Evolutionary conservation across 176 grass and related monocot species (phyloP).

Genomic region (Carex parvula): DNA sequence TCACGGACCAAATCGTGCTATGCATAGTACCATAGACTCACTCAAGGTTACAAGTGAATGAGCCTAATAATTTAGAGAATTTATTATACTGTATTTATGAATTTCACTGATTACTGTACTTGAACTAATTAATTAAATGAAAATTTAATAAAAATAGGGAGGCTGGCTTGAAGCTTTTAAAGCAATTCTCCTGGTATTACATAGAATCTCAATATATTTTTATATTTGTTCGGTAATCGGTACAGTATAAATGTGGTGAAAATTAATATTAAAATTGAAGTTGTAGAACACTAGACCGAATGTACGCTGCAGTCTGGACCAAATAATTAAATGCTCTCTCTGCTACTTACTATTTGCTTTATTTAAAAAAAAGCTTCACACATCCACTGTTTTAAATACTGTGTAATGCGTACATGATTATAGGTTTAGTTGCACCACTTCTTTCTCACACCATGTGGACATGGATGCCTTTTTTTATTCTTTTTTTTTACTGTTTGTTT

Average conservation of each 20-base stretch:
- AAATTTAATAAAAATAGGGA: neutral
- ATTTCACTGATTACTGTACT: neutral
- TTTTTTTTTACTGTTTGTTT: neutral
- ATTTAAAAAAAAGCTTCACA: neutral
- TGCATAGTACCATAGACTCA: too few species aligned
- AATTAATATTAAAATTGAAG: slow-evolving; percentile 16
- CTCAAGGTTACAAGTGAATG: too few species aligned
- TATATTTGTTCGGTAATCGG: neutral
- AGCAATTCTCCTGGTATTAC: neutral
- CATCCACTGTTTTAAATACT: slow-evolving; percentile 9
- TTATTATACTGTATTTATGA: neutral
- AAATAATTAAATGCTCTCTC: slow-evolving; percentile 19
- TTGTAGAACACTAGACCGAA: slow-evolving; percentile 17
- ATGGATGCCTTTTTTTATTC: neutral
- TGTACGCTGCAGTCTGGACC: slow-evolving; percentile 3
- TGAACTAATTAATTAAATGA: neutral
- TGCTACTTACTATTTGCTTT: slow-evolving; percentile 28
- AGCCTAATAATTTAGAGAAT: neutral
- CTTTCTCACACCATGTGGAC: neutral
- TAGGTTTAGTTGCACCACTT: slow-evolving; percentile 17
- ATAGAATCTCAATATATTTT: neutral
- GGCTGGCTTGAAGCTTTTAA: neutral
- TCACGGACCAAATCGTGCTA: too few species aligned
- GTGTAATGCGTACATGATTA: neutral
- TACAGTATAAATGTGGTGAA: neutral